Base-by-base conservation (phyloP, 1,284 basidiomycete species). In the Pseudozyma hubeiensis region DNA sequence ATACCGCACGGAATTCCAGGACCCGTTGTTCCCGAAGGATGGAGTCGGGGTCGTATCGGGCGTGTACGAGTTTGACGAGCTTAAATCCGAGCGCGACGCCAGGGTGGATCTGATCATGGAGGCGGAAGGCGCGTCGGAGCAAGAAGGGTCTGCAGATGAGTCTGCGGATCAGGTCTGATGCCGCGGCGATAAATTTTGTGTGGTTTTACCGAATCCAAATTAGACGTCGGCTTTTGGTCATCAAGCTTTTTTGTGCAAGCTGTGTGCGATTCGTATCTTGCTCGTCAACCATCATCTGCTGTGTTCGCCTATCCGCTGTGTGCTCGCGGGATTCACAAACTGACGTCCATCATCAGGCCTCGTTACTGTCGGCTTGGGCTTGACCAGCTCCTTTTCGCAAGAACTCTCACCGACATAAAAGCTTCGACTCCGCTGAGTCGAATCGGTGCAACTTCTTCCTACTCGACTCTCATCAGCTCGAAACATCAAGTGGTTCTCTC, bases 331-430 rank as follows among this genome's bases (percentile, higher is more conserved):
- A 9, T 40, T 7, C 7, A 14, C 52, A 61, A 61, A 50, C 40
- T 61, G 59, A 33, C 16, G 52, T 35, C 33, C 8, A 9, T 54
- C 3, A 33, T n/a, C 24, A 37, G 30, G n/a, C 11, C 31, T 7
- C 35, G 31, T 17, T 19, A 37, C 45, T 47, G 53, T 44, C 53
- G 48, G 61, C 61, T 52, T 17, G 47, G 35, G 61, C 49, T 63
- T 49, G 53, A 50, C 62, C 45, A 34, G 55, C 40, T 57, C 2
- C 39, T 46, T 13, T 5, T 39, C n/a, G 29, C 34, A 46, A 29
- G 50, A 11, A 30, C 53, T 9, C 45, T 43, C 3, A 19, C 45
- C 8, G 30, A 44, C 9, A 30, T n/a, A 44, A 39, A 48, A 34
- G n/a, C 33, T 31, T 41, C 48, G 14, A 14, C 33, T 29, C 19